Evolutionary conservation across 306 rosid species (phyloP).

Genomic region (Rosa rugosa): DNA sequence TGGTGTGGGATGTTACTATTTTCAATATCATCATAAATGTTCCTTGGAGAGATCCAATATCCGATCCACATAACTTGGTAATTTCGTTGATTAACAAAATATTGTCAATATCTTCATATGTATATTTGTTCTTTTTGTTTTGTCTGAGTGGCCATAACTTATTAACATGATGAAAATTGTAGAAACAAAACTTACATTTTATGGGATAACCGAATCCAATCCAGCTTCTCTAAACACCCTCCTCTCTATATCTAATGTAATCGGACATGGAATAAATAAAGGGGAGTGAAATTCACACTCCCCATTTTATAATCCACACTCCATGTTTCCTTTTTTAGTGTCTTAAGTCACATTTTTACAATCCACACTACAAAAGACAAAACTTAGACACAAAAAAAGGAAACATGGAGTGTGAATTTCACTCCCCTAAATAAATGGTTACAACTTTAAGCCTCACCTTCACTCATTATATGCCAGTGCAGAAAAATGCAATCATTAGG

Average conservation of each 20-base stretch:
- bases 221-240: background rate
- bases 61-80: slow-evolving; percentile 63
- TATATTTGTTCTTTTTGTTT: background rate
- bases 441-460: background rate
- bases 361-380: too few species aligned
- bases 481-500: background rate
- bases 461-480: background rate
- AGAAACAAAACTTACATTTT: background rate
- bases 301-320: too few species aligned
- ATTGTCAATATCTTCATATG: background rate
- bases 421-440: background rate
- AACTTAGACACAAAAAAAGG: too few species aligned
- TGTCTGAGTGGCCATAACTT: background rate
- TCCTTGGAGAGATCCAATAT: slow-evolving; percentile 58
- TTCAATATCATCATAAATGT: slow-evolving; percentile 45
- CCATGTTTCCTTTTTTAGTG: too few species aligned
- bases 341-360: too few species aligned
- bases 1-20: slow-evolving; percentile 72
- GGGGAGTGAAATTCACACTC: too few species aligned
- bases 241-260: background rate
- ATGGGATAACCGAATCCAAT: background rate
- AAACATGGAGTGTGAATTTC: background rate
- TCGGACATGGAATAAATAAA: background rate
- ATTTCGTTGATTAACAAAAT: slow-evolving; percentile 9
- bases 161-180: background rate